A percentile compares a stretch with the other conserved stretches of the same genome.
These are phyloP conservation scores for Kuraishia floccosa DNA, from an alignment of 805 yeast genomes.

Conservation along the genomic window DNA sequence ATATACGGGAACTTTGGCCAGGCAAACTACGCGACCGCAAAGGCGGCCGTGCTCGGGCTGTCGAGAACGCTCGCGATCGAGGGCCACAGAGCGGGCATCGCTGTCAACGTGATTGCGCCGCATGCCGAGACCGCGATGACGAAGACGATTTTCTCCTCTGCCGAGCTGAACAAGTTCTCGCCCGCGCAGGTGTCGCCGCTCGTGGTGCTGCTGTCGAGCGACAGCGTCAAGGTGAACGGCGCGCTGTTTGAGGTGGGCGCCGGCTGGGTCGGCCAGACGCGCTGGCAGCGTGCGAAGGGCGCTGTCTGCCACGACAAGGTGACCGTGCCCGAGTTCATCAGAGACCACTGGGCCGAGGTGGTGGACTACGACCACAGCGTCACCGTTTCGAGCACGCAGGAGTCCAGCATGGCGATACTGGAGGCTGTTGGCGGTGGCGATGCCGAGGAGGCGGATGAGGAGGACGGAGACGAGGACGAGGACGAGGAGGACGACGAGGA, in stretches of 20 bases:
- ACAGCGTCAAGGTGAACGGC: constrained; percentile 60
- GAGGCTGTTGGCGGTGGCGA: constrained; percentile 42
- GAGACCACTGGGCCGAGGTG: constrained; percentile 55
- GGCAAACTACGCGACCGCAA: constrained; percentile 91
- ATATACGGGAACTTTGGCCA: constrained; percentile 97
- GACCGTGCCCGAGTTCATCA: constrained; percentile 58
- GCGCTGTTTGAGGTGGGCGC: constrained; percentile 88
- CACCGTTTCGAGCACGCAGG: constrained; percentile 54
- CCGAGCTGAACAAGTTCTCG: constrained; percentile 73
- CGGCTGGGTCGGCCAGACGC: constrained; percentile 91
- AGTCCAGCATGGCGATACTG: constrained; percentile 72
- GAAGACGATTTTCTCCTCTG: constrained; percentile 67
- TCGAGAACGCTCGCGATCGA: constrained; percentile 83
- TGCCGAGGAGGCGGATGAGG: constrained; percentile 30
- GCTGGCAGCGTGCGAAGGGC: constrained; percentile 93
- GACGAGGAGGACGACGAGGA: constrained; percentile 33
- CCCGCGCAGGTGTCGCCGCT: constrained; percentile 89
- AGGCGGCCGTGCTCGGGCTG: constrained; percentile 78
- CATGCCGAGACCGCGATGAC: constrained; percentile 99
- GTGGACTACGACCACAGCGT: constrained; percentile 48
- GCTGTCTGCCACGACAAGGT: constrained; percentile 45
- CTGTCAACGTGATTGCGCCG: constrained; percentile 83
- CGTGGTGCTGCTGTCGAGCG: constrained; percentile 69
- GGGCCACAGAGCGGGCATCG: constrained; percentile 70
- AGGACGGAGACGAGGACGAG: constrained; percentile 32